Percentiles rank a stretch among this genome's conserved stretches.
These are phyloP conservation scores for Thalassiosira mediterranea DNA, from an alignment of 352 stramenopile species.

Conservation along the genomic window DNA sequence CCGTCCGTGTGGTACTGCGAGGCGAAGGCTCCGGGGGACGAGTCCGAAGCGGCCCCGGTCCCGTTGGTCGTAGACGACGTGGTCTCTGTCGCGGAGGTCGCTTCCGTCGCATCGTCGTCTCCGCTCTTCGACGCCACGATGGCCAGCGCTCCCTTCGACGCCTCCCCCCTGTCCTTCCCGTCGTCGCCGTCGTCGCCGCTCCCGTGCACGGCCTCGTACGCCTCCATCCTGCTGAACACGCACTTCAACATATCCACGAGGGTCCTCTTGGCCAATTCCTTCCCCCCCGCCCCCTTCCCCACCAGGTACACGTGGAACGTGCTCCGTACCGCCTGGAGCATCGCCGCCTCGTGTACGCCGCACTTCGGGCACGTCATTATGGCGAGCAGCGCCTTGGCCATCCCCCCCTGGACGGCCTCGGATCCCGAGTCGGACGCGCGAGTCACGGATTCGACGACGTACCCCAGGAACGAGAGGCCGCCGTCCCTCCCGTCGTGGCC, in stretches of 20 bases:
- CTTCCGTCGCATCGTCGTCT: constrained; percentile 28
- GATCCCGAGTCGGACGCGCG: constrained; percentile 46
- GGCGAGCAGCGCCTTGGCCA: constrained; percentile 60
- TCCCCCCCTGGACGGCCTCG: constrained; percentile 58
- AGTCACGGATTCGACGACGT: constrained; percentile 60
- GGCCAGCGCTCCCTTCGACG: neutral
- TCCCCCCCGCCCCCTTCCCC: constrained; percentile 88
- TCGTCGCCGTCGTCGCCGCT: neutral
- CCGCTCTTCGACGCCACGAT: constrained; percentile 16
- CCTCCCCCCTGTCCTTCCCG: constrained; percentile 8
- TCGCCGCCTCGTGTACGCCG: constrained; percentile 77
- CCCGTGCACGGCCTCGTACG: constrained; percentile 63
- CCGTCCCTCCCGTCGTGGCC: constrained; percentile 50
- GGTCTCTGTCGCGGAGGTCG: constrained; percentile 18
- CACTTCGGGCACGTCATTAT: constrained; percentile 81
- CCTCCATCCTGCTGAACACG: constrained; percentile 97
- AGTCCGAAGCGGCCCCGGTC: constrained; percentile 78
- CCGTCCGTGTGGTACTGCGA: constrained; percentile 97
- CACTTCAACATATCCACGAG: constrained; percentile 96
- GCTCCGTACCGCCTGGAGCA: constrained; percentile 93
- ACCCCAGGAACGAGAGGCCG: constrained; percentile 51
- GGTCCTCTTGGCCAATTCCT: constrained; percentile 93
- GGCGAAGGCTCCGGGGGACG: constrained; percentile 80
- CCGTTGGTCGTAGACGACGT: constrained; percentile 16
- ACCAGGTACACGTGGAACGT: constrained; percentile 97